Conservation (phyloP, 305 asterid species). For the Fraxinus greggii region DNA sequence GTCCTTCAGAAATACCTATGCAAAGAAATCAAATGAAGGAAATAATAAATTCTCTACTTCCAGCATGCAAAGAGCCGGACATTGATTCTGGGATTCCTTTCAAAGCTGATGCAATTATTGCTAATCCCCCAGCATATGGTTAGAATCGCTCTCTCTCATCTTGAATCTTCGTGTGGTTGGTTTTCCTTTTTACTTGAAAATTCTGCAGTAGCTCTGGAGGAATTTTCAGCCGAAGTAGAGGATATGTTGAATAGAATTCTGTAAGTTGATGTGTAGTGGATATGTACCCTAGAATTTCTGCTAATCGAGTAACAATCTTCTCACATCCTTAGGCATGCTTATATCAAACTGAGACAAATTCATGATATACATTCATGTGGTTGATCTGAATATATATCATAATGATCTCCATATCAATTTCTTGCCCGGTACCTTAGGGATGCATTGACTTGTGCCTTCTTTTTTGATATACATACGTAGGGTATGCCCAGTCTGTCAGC, state of each 20-base stretch:
- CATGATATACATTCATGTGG: background rate
- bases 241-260: background rate
- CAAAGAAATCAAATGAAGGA: constrained; percentile 88
- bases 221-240: background rate
- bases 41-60: constrained; percentile 73
- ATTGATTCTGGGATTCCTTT: constrained; percentile 78
- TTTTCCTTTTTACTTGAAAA: background rate
- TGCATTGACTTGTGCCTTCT: background rate
- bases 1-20: constrained; percentile 88
- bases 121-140: constrained; percentile 99
- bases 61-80: constrained; percentile 92
- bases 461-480: background rate
- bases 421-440: background rate
- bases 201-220: background rate
- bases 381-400: background rate
- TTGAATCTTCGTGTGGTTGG: background rate
- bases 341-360: background rate
- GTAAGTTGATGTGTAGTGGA: background rate
- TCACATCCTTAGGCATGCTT: background rate
- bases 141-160: constrained; percentile 20
- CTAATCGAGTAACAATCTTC: background rate
- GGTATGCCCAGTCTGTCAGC: background rate
- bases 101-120: constrained; percentile 90
- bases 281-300: background rate
- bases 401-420: background rate